phyloP scores from a whole-genome alignment of 768 basidiomycete species.

The Suillus ampliporus region DNA sequence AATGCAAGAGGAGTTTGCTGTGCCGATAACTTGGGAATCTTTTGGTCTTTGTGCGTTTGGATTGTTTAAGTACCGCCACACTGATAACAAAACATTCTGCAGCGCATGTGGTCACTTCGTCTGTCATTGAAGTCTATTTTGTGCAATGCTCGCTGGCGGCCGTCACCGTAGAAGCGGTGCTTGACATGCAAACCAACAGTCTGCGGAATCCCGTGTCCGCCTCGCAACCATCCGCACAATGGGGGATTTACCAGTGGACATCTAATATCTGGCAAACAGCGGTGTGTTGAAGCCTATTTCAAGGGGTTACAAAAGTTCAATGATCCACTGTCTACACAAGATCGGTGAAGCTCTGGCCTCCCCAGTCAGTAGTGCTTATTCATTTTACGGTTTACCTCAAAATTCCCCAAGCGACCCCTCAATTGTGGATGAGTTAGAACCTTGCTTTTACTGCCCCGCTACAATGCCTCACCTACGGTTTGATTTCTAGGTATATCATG shows the following conservation, averaged over 20 bases:
- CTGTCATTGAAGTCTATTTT: background rate
- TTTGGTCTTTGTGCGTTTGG: no score
- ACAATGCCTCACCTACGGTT: background rate
- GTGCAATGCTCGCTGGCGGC: background rate
- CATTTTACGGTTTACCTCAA: background rate
- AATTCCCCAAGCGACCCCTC: background rate
- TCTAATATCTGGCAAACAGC: background rate
- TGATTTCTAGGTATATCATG: conserved; percentile 4
- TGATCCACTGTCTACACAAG: background rate
- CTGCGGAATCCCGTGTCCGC: background rate
- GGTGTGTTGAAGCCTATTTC: background rate
- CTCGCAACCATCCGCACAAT: background rate
- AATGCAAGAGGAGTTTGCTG: background rate
- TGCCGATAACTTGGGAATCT: background rate
- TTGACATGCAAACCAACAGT: background rate
- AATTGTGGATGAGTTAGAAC: background rate
- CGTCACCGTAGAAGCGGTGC: background rate
- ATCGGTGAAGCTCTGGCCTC: background rate
- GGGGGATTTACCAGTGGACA: background rate
- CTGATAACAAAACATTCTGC: no score
- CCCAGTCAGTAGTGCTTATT: background rate
- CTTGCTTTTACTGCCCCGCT: background rate
- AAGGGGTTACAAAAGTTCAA: background rate
- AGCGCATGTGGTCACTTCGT: no score
- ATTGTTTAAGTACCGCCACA: no score